phyloP scores from a whole-genome alignment of 345 rosid genomes.

The Eucalyptus marginata region DNA sequence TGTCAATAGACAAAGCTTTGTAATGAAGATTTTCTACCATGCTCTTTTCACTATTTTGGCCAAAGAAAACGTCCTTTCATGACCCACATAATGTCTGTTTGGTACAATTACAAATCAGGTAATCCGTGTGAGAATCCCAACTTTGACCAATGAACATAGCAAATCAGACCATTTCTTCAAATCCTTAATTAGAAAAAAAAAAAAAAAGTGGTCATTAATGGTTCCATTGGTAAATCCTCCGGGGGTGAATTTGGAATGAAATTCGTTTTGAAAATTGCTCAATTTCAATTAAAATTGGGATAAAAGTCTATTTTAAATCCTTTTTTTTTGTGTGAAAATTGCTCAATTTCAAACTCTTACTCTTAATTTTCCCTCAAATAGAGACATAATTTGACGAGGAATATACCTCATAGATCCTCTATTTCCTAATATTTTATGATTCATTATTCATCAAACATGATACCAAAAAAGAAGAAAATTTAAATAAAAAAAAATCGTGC shows the following conservation, averaged over 20 bases:
- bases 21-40: not conserved
- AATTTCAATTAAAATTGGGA: not conserved
- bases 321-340: not conserved
- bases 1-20: not conserved
- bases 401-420: not conserved
- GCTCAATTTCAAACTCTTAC: not conserved
- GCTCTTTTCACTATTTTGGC: not conserved
- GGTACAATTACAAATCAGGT: not conserved
- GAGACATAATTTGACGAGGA: not conserved
- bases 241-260: too few species aligned
- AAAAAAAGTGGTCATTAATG: not conserved
- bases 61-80: not conserved
- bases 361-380: not conserved
- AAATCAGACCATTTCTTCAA: not conserved
- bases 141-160: not conserved
- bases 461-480: not conserved
- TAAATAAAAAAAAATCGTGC: not conserved
- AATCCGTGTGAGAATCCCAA: not conserved
- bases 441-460: not conserved
- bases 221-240: not conserved
- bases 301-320: not conserved
- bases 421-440: not conserved
- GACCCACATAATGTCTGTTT: too few species aligned
- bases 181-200: not conserved
- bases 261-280: too few species aligned